Percentiles rank a stretch among this genome's conserved stretches.
Evolutionary conservation across 768 basidiomycete species (phyloP).

Genomic region (Kwoniella bestiolae): DNA sequence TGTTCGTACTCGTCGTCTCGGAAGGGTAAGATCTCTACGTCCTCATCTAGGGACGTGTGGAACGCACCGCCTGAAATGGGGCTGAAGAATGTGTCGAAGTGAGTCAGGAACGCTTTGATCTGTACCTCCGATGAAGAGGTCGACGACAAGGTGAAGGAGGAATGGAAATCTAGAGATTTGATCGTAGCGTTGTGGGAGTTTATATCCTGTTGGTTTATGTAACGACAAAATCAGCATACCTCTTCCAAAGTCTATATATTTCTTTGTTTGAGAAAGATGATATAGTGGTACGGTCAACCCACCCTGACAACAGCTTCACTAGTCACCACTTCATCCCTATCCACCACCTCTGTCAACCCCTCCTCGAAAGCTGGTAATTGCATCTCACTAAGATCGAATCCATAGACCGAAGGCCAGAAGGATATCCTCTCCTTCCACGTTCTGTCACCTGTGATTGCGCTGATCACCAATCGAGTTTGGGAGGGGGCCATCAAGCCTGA

Average conservation of each 20-base stretch:
- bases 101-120: slow-evolving; percentile 69
- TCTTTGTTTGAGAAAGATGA: not conserved
- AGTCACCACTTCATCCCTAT: slow-evolving; percentile 86
- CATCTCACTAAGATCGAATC: slow-evolving; percentile 89
- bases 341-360: slow-evolving; percentile 84
- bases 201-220: slow-evolving; percentile 67
- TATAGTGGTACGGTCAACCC: slow-evolving; percentile 25
- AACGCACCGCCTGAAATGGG: slow-evolving; percentile 63
- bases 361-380: slow-evolving; percentile 73
- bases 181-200: slow-evolving; percentile 68
- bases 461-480: slow-evolving; percentile 83
- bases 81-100: slow-evolving; percentile 95
- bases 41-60: slow-evolving; percentile 39
- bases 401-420: slow-evolving; percentile 92
- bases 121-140: slow-evolving; percentile 53
- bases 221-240: not conserved
- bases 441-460: slow-evolving; percentile 74
- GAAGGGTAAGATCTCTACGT: slow-evolving; percentile 61
- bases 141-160: slow-evolving; percentile 71
- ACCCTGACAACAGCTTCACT: slow-evolving; percentile 90
- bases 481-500: slow-evolving; percentile 86
- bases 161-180: slow-evolving; percentile 77
- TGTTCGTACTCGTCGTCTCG: slow-evolving; percentile 43
- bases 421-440: slow-evolving; percentile 78
- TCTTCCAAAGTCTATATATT: too few relatives aligned